Evolutionary conservation across 345 rosid species (phyloP).

Genomic region (Hypericum androsaemum): DNA sequence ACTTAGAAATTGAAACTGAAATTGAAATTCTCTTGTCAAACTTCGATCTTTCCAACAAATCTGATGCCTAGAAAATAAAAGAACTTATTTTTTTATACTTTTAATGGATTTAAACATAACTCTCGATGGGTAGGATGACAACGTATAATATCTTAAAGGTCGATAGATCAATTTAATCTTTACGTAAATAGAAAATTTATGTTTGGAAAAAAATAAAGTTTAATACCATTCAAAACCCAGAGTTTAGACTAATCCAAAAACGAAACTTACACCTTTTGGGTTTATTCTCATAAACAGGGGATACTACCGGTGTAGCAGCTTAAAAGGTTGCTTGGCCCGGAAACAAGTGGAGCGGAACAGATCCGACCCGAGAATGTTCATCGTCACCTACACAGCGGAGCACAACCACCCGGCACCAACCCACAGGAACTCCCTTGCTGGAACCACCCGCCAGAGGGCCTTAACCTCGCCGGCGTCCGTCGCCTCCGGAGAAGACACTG

Average conservation of each 20-base stretch:
- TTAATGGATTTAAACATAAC: too few relatives aligned
- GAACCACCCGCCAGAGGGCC: constrained; percentile 23
- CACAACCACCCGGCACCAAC: constrained; percentile 93
- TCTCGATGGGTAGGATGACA: too few relatives aligned
- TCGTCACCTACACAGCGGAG: constrained; percentile 89
- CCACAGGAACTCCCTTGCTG: constrained; percentile 91
- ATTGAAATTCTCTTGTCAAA: background rate
- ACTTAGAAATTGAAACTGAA: background rate
- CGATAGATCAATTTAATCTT: too few relatives aligned
- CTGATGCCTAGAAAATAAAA: too few relatives aligned
- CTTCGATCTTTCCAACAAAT: background rate
- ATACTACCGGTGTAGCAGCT: constrained; percentile 90
- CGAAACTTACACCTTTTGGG: constrained; percentile 5
- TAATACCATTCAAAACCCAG: too few relatives aligned
- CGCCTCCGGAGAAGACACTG: background rate
- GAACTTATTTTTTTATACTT: too few relatives aligned
- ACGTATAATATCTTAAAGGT: too few relatives aligned
- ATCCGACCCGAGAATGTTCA: constrained; percentile 87
- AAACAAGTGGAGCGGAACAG: constrained; percentile 97
- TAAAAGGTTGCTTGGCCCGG: constrained; percentile 91
- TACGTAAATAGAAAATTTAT: too few relatives aligned
- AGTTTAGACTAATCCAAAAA: too few relatives aligned
- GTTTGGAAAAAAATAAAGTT: too few relatives aligned
- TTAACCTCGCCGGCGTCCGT: constrained; percentile 15
- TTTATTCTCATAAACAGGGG: constrained; percentile 43